A percentile compares a stretch with the other conserved stretches of the same genome.
Evolutionary conservation across 352 stramenopile species (phyloP).

Genomic region (Phytophthora multivora): DNA sequence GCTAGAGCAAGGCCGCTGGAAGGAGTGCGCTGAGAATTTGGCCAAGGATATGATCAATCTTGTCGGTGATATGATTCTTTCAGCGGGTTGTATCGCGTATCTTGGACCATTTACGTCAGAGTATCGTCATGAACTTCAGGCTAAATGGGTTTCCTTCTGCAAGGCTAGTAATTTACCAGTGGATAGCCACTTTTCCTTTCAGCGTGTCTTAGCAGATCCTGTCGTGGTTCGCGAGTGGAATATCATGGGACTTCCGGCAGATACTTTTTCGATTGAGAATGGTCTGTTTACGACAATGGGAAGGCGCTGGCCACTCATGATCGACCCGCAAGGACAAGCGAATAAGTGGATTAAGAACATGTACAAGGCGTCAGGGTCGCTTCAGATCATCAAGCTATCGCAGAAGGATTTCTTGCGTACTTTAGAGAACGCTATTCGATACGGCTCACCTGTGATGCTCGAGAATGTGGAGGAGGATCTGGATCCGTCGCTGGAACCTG

Average conservation of each 20-base stretch:
- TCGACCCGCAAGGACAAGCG: constrained; percentile 93
- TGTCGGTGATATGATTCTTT: constrained; percentile 93
- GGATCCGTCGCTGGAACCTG: constrained; percentile 92
- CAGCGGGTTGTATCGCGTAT: constrained; percentile 93
- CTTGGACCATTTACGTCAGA: constrained; percentile 91
- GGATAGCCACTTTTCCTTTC: constrained; percentile 84
- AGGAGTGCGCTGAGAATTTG: constrained; percentile 77
- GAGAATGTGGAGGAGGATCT: constrained; percentile 95
- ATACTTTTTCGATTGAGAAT: constrained; percentile 95
- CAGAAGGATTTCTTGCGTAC: constrained; percentile 93
- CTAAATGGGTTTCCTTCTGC: constrained; percentile 86
- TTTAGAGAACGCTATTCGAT: constrained; percentile 92
- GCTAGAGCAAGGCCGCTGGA: constrained; percentile 92
- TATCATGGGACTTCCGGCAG: constrained; percentile 91
- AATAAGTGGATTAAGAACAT: constrained; percentile 96
- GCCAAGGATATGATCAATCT: constrained; percentile 89
- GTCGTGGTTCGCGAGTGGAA: constrained; percentile 93
- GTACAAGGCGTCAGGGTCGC: constrained; percentile 71
- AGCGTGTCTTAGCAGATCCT: constrained; percentile 81
- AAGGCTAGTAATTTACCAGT: constrained; percentile 84
- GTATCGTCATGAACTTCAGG: constrained; percentile 82
- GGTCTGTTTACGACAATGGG: constrained; percentile 92
- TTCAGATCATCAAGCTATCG: constrained; percentile 94
- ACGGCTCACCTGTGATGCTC: constrained; percentile 90
- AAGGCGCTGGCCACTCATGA: constrained; percentile 93